Percentiles rank a stretch among this genome's conserved stretches.
phyloP scores from a whole-genome alignment of 75 land plant species.

The Pinus taeda region DNA sequence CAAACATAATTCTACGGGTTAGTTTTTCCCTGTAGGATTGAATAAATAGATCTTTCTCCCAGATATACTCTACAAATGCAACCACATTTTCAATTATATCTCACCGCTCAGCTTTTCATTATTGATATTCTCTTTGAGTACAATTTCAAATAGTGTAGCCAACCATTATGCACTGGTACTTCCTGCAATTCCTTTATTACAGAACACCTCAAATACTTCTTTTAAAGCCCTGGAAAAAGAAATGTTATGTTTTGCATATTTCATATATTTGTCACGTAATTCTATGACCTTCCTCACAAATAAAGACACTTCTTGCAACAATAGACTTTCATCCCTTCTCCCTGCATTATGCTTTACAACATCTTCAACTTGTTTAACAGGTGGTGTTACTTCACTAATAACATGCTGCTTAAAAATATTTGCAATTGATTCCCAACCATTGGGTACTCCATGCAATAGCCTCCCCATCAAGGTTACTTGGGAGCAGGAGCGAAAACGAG shows the following conservation, averaged over 20 bases:
- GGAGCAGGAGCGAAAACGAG: no score
- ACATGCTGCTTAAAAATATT: slow-evolving; percentile 86
- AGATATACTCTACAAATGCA: no score
- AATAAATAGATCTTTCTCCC: no score
- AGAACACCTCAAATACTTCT: no score
- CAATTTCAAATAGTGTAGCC: no score
- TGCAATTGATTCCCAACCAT: slow-evolving; percentile 80
- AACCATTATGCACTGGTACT: no score
- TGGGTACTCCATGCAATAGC: slow-evolving; percentile 60
- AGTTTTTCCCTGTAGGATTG: no score
- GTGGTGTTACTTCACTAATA: slow-evolving; percentile 73
- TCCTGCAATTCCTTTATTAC: no score
- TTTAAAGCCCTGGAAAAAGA: slow-evolving; percentile 84
- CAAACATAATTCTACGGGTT: no score
- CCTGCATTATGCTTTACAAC: slow-evolving; percentile 22
- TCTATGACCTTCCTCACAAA: slow-evolving; percentile 82
- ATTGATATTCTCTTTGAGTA: no score
- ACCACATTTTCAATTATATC: no score
- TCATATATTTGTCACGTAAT: slow-evolving; percentile 84
- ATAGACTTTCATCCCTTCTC: slow-evolving; percentile 56
- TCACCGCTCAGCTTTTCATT: no score
- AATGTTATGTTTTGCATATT: slow-evolving; percentile 77
- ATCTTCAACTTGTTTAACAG: slow-evolving; percentile 88
- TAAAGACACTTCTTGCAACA: not conserved
- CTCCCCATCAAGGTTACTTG: slow-evolving; percentile 90